phyloP scores from a whole-genome alignment of 2,329 filamentous ascomycete genomes.

The Tolypocladium nubicola region DNA sequence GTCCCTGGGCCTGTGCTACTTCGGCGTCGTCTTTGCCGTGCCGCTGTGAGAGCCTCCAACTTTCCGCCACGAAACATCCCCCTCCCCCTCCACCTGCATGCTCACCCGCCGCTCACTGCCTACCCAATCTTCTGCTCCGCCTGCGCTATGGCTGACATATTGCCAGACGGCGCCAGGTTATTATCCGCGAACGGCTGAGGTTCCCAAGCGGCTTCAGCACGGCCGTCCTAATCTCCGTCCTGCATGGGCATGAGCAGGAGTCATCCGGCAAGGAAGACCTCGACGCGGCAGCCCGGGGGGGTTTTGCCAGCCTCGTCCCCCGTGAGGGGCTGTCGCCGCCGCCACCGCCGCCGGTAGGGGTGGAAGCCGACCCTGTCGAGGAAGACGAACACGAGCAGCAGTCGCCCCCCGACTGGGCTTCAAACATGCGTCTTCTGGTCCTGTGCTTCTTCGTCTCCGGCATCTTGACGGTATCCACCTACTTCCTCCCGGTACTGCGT shows the following conservation, averaged over 20 bases:
- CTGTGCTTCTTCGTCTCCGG: conserved; percentile 50
- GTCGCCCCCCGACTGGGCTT: conserved; percentile 26
- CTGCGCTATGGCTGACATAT: background rate
- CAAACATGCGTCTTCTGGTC: conserved; percentile 43
- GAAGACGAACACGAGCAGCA: conserved; percentile 20
- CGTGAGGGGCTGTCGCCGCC: conserved; percentile 11
- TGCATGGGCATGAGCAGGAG: conserved; percentile 53
- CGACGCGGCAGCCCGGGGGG: conserved; percentile 24
- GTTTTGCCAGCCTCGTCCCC: conserved; percentile 32
- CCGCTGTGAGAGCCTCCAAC: conserved; percentile 46
- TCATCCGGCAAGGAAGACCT: conserved; percentile 22
- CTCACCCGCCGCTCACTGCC: background rate
- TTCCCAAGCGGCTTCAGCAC: conserved; percentile 96
- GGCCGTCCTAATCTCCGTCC: conserved; percentile 79
- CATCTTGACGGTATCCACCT: conserved; percentile 68
- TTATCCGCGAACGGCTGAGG: conserved; percentile 82
- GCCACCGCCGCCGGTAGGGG: conserved; percentile 2
- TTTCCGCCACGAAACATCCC: too few species aligned
- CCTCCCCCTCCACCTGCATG: background rate
- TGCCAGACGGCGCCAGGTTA: conserved; percentile 66
- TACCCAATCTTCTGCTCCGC: background rate
- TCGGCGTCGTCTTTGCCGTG: conserved; percentile 93
- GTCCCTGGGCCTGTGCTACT: conserved; percentile 89
- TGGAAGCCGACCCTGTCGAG: conserved; percentile 10
- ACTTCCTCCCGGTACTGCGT: conserved; percentile 78